These are phyloP conservation scores for Hyaloscypha bicolor DNA, from an alignment of 495 filamentous ascomycete species.

Conservation along the genomic window DNA sequence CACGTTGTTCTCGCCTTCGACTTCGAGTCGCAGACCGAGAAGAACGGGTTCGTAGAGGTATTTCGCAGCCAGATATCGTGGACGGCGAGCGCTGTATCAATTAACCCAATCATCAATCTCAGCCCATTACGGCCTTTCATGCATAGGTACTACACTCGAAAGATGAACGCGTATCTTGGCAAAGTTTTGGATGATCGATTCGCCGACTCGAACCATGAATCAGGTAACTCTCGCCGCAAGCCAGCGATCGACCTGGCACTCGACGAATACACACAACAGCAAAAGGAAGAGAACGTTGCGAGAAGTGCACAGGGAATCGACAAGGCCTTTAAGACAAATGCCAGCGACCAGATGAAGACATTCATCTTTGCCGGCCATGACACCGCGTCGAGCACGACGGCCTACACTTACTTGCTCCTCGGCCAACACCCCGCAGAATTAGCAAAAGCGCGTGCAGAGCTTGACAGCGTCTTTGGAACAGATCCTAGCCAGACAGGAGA, in stretches of 20 bases:
- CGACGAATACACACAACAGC: slow-evolving; percentile 24
- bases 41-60: slow-evolving; percentile 38
- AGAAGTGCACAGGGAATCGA: slow-evolving; percentile 15
- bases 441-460: slow-evolving; percentile 36
- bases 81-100: slow-evolving; percentile 26
- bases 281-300: background rate
- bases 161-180: slow-evolving; percentile 37
- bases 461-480: slow-evolving; percentile 37
- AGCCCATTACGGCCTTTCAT: slow-evolving; percentile 30
- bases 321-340: slow-evolving; percentile 26
- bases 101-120: slow-evolving; percentile 23
- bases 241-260: slow-evolving; percentile 38
- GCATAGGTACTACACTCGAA: slow-evolving; percentile 33
- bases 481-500: slow-evolving; percentile 15
- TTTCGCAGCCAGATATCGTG: slow-evolving; percentile 29
- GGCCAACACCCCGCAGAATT: slow-evolving; percentile 31
- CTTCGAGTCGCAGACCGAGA: slow-evolving; percentile 36
- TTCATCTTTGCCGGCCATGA: slow-evolving; percentile 49
- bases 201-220: slow-evolving; percentile 4
- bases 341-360: slow-evolving; percentile 37
- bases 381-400: slow-evolving; percentile 39
- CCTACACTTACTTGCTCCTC: slow-evolving; percentile 37
- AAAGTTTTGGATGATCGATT: slow-evolving; percentile 37
- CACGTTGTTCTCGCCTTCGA: slow-evolving; percentile 33
- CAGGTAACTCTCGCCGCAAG: slow-evolving; percentile 12